phyloP scores from a whole-genome alignment of 177 flowering plant genomes.

The Vitis hybrid region DNA sequence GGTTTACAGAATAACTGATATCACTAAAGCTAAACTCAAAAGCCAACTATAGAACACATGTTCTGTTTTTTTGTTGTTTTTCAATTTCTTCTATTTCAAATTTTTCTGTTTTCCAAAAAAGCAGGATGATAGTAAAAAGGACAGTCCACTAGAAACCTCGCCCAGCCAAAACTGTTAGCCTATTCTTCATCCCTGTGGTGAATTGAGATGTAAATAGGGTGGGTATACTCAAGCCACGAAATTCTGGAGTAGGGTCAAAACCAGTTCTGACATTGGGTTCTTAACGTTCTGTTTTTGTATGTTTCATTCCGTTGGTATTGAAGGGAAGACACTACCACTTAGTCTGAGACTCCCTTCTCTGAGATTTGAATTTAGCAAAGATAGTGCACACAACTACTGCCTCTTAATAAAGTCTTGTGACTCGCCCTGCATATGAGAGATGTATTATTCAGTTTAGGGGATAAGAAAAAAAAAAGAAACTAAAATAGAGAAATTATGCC shows the following conservation, averaged over 20 bases:
- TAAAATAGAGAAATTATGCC: too few species aligned
- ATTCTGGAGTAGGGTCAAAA: conserved; percentile 1
- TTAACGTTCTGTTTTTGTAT: conserved; percentile 87
- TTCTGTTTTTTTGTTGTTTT: not conserved
- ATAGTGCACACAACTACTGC: too few species aligned
- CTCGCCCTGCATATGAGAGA: conserved; percentile 62
- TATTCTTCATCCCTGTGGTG: conserved; percentile 24
- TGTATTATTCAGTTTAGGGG: too few species aligned
- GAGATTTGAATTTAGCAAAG: conserved; percentile 76
- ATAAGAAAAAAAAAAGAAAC: too few species aligned
- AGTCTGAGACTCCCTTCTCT: conserved; percentile 97
- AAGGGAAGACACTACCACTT: conserved; percentile 96
- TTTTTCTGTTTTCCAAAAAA: conserved; percentile 8
- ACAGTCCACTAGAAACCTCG: conserved; percentile 35
- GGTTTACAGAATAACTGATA: conserved; percentile 38
- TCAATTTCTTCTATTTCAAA: conserved; percentile 5
- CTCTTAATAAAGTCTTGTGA: conserved; percentile 90
- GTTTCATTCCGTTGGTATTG: conserved; percentile 91
- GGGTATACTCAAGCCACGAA: too few species aligned
- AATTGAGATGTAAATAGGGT: not conserved
- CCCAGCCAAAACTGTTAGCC: conserved; percentile 36
- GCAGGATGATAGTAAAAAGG: not conserved
- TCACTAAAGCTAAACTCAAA: conserved; percentile 35
- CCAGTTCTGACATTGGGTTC: conserved; percentile 8
- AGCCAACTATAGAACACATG: conserved; percentile 26